Evolutionary conservation across 2,329 filamentous ascomycete species (phyloP).

Genomic region (Fusarium circinatum): DNA sequence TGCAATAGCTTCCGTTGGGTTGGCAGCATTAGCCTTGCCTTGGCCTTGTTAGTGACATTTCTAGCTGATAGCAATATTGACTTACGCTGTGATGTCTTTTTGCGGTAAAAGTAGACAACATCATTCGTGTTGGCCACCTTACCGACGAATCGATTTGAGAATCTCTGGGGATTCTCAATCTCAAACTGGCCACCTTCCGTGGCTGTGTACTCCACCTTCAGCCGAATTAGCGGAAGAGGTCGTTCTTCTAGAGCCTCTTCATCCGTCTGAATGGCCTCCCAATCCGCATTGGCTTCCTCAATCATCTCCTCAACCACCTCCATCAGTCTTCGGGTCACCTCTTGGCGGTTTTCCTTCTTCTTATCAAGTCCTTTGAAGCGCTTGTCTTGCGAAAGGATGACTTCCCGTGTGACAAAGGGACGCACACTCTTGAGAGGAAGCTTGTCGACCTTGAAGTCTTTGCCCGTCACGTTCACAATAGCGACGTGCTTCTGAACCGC

Average conservation of each 20-base stretch:
- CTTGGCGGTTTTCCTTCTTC: constrained; percentile 83
- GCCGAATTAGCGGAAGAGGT: constrained; percentile 84
- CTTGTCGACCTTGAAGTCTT: constrained; percentile 81
- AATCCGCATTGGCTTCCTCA: constrained; percentile 81
- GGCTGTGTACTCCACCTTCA: constrained; percentile 90
- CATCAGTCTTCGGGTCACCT: constrained; percentile 81
- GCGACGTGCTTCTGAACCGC: constrained; percentile 91
- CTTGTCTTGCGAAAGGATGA: constrained; percentile 79
- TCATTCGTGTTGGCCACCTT: constrained; percentile 94
- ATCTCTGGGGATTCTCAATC: constrained; percentile 93
- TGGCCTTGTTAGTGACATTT: not conserved
- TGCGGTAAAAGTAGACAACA: constrained; percentile 91
- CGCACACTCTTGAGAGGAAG: constrained; percentile 88
- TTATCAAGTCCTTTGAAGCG: constrained; percentile 81
- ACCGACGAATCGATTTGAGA: constrained; percentile 91
- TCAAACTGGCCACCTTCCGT: constrained; percentile 88
- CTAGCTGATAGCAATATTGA: not conserved
- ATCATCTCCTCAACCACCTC: constrained; percentile 87
- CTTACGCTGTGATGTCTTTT: constrained; percentile 71
- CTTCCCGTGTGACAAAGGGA: constrained; percentile 88
- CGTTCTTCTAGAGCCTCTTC: constrained; percentile 67
- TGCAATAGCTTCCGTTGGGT: constrained; percentile 72
- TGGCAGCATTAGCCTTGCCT: constrained; percentile 54
- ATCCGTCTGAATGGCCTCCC: constrained; percentile 80
- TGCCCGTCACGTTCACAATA: constrained; percentile 84